These are phyloP conservation scores for Nadsonia commutata DNA, from an alignment of 1,139 yeast genomes.

Conservation along the genomic window DNA sequence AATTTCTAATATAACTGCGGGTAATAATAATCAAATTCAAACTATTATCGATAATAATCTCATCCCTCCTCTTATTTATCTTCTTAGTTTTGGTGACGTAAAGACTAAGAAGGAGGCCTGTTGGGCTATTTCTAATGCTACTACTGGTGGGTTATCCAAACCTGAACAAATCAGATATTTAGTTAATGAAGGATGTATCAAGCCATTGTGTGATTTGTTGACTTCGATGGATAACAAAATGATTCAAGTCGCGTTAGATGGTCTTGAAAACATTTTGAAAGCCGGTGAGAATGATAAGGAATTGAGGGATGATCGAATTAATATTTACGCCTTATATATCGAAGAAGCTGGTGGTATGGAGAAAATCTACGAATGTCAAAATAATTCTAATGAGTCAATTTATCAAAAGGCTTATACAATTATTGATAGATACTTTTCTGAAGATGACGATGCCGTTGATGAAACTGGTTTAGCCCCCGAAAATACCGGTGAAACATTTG, in stretches of 20 bases:
- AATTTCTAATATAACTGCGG: conserved; percentile 92
- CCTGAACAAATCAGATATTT: conserved; percentile 91
- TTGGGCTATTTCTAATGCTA: conserved; percentile 98
- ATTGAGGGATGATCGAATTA: conserved; percentile 48
- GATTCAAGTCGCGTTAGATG: conserved; percentile 89
- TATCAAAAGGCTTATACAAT: conserved; percentile 83
- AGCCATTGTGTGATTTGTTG: conserved; percentile 88
- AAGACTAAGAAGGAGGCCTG: conserved; percentile 97
- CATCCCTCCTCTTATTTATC: conserved; percentile 80
- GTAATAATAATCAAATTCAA: conserved; percentile 88
- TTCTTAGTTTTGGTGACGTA: conserved; percentile 74
- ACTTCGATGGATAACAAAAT: conserved; percentile 81
- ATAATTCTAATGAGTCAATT: conserved; percentile 78
- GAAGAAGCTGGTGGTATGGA: conserved; percentile 99
- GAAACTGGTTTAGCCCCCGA: conserved; percentile 74
- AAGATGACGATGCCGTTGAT: conserved; percentile 60
- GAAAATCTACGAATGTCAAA: conserved; percentile 86
- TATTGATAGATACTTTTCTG: conserved; percentile 82
- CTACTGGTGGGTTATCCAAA: conserved; percentile 82
- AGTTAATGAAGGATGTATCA: conserved; percentile 91
- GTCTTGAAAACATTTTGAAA: conserved; percentile 81
- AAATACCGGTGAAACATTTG: conserved; percentile 64
- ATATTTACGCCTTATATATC: conserved; percentile 78
- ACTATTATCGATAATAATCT: conserved; percentile 91
- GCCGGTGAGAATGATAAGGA: conserved; percentile 91